These are phyloP conservation scores for Phallus indusiatus DNA, from an alignment of 768 basidiomycete species.

Conservation along the genomic window DNA sequence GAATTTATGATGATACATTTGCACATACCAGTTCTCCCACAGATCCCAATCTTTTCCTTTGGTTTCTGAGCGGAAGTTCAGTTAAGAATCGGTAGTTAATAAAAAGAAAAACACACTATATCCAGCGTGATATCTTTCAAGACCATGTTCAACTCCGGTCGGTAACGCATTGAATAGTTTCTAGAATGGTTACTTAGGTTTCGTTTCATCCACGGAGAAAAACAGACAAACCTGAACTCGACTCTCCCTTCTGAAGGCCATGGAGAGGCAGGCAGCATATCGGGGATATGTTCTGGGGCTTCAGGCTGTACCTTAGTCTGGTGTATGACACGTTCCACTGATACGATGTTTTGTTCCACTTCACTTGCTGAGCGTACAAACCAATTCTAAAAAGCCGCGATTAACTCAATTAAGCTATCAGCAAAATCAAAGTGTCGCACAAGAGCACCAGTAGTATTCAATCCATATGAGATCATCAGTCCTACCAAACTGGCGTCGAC, in stretches of 20 bases:
- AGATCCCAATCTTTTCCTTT: slow-evolving; percentile 84
- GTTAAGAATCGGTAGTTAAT: slow-evolving; percentile 9
- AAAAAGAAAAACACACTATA: slow-evolving; percentile 36
- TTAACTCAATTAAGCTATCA: background rate
- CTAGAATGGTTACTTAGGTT: slow-evolving; percentile 23
- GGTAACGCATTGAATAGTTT: slow-evolving; percentile 68
- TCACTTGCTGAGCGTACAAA: slow-evolving; percentile 76
- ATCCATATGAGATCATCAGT: slow-evolving; percentile 73
- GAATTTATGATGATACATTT: slow-evolving; percentile 21
- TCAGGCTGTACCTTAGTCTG: slow-evolving; percentile 69
- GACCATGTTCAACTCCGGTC: slow-evolving; percentile 69
- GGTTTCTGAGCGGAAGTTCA: slow-evolving; percentile 39
- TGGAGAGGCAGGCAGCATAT: slow-evolving; percentile 35
- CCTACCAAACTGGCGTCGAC: slow-evolving; percentile 87
- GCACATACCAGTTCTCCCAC: slow-evolving; percentile 61
- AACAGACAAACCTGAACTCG: slow-evolving; percentile 53
- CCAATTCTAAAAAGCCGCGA: slow-evolving; percentile 48
- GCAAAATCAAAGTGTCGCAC: slow-evolving; percentile 30
- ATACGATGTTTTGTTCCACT: slow-evolving; percentile 86
- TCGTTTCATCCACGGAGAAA: background rate
- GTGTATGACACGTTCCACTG: slow-evolving; percentile 79
- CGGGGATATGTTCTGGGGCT: slow-evolving; percentile 61
- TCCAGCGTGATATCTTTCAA: slow-evolving; percentile 64
- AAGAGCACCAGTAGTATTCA: slow-evolving; percentile 75
- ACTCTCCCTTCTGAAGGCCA: slow-evolving; percentile 76